Base-by-base conservation (phyloP, 306 rosid genomes). In the Leucaena leucocephala region DNA sequence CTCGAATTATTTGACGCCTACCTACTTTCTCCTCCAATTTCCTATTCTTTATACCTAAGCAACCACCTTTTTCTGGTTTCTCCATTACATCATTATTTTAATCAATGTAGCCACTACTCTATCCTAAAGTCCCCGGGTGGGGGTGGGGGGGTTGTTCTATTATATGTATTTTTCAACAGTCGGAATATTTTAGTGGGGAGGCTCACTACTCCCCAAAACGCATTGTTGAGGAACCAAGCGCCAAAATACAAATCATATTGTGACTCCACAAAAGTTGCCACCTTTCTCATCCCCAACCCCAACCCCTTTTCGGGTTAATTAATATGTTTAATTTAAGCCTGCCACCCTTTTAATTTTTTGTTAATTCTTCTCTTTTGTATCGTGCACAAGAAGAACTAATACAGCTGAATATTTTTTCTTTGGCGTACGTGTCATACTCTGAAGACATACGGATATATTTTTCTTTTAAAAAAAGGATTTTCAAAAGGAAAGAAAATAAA, bases 61-160 rank as follows among this genome's bases (percentile, higher is more conserved):
- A 35, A 15, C 3, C 1, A 17, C 11, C 63, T 33, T 33, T 27
- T 2, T 71, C 45, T 27, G 34, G 50, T 3, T 17, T 33, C 36
- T 14, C 5, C 8, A 35, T 64, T 35, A 14, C 11, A 64, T 40
- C 8, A 42, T 19, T 2, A 19, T 55, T 19, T 13, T 42, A 71
- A 42, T 42, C 81, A 50, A 50, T n/a, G 69, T 64, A 62, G 43
- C 74, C 21, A 62, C 57, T 16, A 4, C 12, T 62, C 54, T 71
- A 27, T 27, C 27, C 27, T 27, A 27, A 27, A 27, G 27, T n/a
- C n/a, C n/a, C n/a, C n/a, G n/a, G n/a, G n/a, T 27, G 27, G 27
- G 27, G 27, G 27, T 0, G 27, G 27, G 27, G 27, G 27, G 27
- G 63, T 6, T 36, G 2, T 36, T 0, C 27, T 50, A 62, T 13